phyloP scores from a whole-genome alignment of 1,139 yeast genomes.

The Blastobotrys buckinghamii region DNA sequence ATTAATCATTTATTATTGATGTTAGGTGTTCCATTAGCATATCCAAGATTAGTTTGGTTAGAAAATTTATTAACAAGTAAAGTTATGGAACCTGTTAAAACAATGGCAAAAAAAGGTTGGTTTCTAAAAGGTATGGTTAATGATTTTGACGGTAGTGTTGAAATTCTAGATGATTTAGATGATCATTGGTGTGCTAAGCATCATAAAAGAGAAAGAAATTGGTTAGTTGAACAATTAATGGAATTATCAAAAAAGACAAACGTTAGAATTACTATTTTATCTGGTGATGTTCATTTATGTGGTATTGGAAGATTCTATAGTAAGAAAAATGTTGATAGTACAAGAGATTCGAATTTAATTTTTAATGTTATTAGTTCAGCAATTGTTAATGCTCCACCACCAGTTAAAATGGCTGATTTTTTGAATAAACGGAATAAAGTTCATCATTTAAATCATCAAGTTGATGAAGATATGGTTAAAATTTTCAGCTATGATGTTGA shows the following conservation, averaged over 20 bases:
- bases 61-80: constrained; percentile 60
- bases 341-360: constrained; percentile 67
- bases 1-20: constrained; percentile 72
- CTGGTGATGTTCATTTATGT: constrained; percentile 92
- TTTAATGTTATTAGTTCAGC: constrained; percentile 86
- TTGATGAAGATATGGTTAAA: constrained; percentile 78
- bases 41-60: constrained; percentile 88
- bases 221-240: constrained; percentile 49
- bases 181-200: constrained; percentile 94
- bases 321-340: constrained; percentile 47
- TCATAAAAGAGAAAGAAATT: constrained; percentile 75
- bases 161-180: constrained; percentile 82
- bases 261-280: constrained; percentile 71
- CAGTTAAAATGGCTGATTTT: constrained; percentile 72
- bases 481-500: constrained; percentile 60
- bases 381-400: constrained; percentile 89
- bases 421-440: constrained; percentile 58
- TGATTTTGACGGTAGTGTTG: constrained; percentile 87
- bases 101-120: constrained; percentile 62
- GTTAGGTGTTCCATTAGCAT: constrained; percentile 92
- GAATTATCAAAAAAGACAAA: constrained; percentile 58
- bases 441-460: constrained; percentile 52
- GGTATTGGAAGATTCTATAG: constrained; percentile 75
- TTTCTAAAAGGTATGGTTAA: constrained; percentile 64
- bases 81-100: constrained; percentile 57